Percentiles rank a stretch among this genome's conserved stretches.
Conservation (phyloP, 2,329 filamentous ascomycete species). For the Diaporthe aspalathi region DNA sequence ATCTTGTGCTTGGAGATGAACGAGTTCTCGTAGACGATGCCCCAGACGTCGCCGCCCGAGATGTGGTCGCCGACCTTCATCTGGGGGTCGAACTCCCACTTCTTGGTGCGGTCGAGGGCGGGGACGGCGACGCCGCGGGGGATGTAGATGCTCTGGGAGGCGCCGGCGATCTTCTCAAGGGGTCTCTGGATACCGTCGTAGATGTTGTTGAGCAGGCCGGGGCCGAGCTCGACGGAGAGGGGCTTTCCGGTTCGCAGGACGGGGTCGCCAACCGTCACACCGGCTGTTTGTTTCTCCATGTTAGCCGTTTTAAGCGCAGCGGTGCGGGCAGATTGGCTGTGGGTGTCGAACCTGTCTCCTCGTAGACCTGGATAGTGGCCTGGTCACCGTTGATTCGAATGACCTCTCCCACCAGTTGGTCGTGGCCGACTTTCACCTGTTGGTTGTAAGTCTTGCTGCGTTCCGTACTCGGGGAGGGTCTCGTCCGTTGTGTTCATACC, state of each 20-base stretch:
- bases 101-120: constrained; percentile 88
- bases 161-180: constrained; percentile 82
- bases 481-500: constrained; percentile 63
- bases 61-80: constrained; percentile 98
- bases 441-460: constrained; percentile 32
- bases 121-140: constrained; percentile 91
- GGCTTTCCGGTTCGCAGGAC: constrained; percentile 93
- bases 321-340: constrained; percentile 8
- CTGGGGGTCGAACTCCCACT: constrained; percentile 94
- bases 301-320: constrained; percentile 36
- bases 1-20: constrained; percentile 95
- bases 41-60: constrained; percentile 95
- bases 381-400: constrained; percentile 97
- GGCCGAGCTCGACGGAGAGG: constrained; percentile 95
- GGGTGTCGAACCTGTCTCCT: constrained; percentile 84
- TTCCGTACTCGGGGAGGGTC: no score
- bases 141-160: constrained; percentile 93
- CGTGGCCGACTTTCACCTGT: constrained; percentile 90
- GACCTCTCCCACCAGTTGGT: constrained; percentile 94
- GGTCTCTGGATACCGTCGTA: constrained; percentile 99
- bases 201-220: constrained; percentile 97
- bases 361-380: constrained; percentile 98
- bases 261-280: constrained; percentile 95
- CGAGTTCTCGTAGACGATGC: constrained; percentile 94
- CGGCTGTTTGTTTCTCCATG: constrained; percentile 68